Evolutionary conservation across 768 basidiomycete species (phyloP), one percentile per base, ranked within the genome.

Genomic region (Pleurotus djamor): DNA sequence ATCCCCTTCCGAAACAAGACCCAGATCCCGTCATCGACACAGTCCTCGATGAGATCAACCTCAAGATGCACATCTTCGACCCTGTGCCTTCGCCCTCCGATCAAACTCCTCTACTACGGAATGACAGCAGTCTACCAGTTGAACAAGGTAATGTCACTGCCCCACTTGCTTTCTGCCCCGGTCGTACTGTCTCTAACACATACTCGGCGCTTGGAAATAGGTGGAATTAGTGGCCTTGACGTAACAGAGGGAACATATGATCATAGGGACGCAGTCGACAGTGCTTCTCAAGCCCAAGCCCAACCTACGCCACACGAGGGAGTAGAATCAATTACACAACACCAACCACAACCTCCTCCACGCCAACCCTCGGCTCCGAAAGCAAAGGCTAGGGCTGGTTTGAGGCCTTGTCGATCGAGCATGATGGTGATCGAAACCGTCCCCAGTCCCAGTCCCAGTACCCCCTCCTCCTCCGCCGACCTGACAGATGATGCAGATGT

Each of bases 1-100:
- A 56, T 44, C 54, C 54, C 1, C 54, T 56, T 17, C 54, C 54
- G 13, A 56, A 56, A 14, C n/a, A 56, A 56, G 54, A 56, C 41
- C 54, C 54, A 10, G 54, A 56, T 41, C 54, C 54, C 16, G 54
- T 41, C 17, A 56, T 56, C n/a, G 54, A 56, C 41, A 33, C 44
- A 9, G 41, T 56, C 4, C 54, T 56, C 54, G 54, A 56, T 32
- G 41, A 56, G 16, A 56, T 56, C 38, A 43, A 56, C 37, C 54
- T 43, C 28, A 56, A 56, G 21, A 56, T 56, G 54, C 54, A 41
- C 33, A 56, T 56, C 54, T 41, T 37, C 41, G 45, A 47, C 16
- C 1, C 45, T 47, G 45, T 34, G 41, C 41, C 54, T 21, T 21
- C 54, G 21, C 41, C 54, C 10, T 41, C 37, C 44, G 34, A 52